Evolutionary conservation across 169 alveolate genomes (phyloP).

Genomic region (Cyclospora cayetanensis): DNA sequence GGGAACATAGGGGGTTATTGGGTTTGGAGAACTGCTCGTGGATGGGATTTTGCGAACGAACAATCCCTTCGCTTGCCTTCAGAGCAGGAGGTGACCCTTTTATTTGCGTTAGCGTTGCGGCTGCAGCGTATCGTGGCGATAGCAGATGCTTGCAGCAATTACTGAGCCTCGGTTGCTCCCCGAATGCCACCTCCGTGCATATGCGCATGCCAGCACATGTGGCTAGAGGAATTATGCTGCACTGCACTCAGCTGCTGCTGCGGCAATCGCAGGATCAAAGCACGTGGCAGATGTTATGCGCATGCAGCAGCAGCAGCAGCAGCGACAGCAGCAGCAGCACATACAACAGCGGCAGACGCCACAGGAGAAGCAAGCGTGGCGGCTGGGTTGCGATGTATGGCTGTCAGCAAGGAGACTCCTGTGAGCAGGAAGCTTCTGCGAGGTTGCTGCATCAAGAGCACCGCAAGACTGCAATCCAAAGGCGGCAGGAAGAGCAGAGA

Average conservation of each 20-base stretch:
- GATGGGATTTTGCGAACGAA: not conserved
- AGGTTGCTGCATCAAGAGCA: not conserved
- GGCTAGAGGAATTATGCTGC: not conserved
- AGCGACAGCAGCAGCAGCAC: not conserved
- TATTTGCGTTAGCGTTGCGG: not conserved
- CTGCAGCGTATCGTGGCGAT: conserved; percentile 24
- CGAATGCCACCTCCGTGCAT: not conserved
- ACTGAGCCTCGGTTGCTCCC: conserved; percentile 6
- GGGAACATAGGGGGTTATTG: not conserved
- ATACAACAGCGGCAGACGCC: too few species aligned
- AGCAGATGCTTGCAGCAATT: conserved; percentile 33
- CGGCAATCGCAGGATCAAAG: not conserved
- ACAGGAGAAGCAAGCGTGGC: too few species aligned
- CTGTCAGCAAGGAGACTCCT: not conserved
- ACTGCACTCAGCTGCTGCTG: conserved; percentile 10
- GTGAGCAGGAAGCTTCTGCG: not conserved
- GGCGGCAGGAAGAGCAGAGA: not conserved
- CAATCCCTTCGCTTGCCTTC: not conserved
- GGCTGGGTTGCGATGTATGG: not conserved
- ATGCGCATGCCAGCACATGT: not conserved
- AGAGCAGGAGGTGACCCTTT: not conserved
- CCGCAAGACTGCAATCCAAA: too few species aligned
- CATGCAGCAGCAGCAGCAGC: conserved; percentile 8
- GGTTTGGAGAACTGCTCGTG: not conserved
- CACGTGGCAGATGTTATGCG: not conserved